These are phyloP conservation scores for Clavispora phyllophila DNA, from an alignment of 805 yeast genomes.

Conservation along the genomic window DNA sequence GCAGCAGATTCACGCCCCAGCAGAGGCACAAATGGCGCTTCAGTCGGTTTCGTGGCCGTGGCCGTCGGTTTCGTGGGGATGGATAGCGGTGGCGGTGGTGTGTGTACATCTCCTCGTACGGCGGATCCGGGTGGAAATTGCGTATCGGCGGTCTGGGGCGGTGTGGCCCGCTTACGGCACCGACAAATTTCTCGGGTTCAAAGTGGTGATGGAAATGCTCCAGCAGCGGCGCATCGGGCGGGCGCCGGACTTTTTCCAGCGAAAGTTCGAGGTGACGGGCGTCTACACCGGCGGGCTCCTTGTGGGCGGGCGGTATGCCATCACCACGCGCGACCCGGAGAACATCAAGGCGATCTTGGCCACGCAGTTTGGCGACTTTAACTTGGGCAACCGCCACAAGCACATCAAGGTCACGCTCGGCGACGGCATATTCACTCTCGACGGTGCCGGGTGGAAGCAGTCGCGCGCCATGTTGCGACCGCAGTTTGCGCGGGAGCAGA, in stretches of 20 bases:
- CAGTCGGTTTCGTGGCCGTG: no score
- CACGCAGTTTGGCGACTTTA: constrained; percentile 22
- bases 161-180: constrained; percentile 6
- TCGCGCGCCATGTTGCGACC: constrained; percentile 25
- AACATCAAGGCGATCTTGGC: constrained; percentile 25
- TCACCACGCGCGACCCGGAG: constrained; percentile 19
- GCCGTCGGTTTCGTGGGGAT: neutral
- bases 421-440: constrained; percentile 25
- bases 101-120: neutral
- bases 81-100: neutral
- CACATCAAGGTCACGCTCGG: constrained; percentile 19
- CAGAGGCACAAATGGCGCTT: no score
- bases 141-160: constrained; percentile 5
- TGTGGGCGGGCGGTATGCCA: constrained; percentile 7
- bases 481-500: constrained; percentile 24
- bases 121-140: neutral
- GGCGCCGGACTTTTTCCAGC: constrained; percentile 7
- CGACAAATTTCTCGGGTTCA: constrained; percentile 11
- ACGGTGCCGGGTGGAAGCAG: constrained; percentile 26
- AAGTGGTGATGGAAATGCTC: constrained; percentile 4
- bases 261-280: constrained; percentile 2
- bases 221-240: constrained; percentile 5
- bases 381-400: constrained; percentile 20
- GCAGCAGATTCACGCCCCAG: no score
- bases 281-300: constrained; percentile 5